Evolutionary conservation across 1,284 basidiomycete genomes (phyloP).

Genomic region (Sanguinoderma infundibulare): DNA sequence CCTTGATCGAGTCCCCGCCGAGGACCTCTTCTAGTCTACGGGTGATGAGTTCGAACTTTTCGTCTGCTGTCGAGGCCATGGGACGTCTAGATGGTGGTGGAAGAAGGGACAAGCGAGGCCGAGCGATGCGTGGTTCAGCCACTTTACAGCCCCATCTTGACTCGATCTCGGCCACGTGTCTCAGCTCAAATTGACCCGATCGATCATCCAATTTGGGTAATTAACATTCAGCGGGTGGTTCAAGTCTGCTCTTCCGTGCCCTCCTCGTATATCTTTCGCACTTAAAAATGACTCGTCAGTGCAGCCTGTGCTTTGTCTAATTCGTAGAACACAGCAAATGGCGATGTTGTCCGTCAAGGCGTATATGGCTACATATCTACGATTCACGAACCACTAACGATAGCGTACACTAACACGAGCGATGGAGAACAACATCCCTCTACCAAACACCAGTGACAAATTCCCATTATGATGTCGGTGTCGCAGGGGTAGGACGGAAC

Average conservation of each 20-base stretch:
- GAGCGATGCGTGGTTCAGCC: background rate
- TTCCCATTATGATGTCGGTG: background rate
- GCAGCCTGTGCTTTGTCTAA: no score
- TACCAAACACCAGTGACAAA: background rate
- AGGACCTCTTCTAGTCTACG: conserved; percentile 89
- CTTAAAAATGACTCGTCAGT: no score
- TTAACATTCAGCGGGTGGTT: conserved; percentile 3
- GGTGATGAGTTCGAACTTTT: conserved; percentile 87
- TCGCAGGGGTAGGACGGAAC: conserved; percentile 20
- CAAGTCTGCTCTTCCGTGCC: background rate
- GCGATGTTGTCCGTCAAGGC: background rate
- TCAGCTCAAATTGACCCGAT: conserved; percentile 7
- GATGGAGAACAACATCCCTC: no score
- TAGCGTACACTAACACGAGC: conserved; percentile 10
- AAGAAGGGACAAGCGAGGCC: background rate
- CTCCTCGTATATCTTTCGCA: no score
- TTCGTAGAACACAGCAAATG: background rate
- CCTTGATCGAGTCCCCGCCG: conserved; percentile 83
- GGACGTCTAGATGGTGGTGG: background rate
- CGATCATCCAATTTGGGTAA: conserved; percentile 7
- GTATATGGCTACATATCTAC: conserved; percentile 21
- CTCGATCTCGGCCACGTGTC: conserved; percentile 19
- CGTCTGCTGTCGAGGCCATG: conserved; percentile 45
- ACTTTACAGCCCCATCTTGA: conserved; percentile 11
- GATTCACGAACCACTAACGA: background rate